These are phyloP conservation scores for Diaporthe citri DNA, from an alignment of 2,329 filamentous ascomycete species.

Conservation along the genomic window DNA sequence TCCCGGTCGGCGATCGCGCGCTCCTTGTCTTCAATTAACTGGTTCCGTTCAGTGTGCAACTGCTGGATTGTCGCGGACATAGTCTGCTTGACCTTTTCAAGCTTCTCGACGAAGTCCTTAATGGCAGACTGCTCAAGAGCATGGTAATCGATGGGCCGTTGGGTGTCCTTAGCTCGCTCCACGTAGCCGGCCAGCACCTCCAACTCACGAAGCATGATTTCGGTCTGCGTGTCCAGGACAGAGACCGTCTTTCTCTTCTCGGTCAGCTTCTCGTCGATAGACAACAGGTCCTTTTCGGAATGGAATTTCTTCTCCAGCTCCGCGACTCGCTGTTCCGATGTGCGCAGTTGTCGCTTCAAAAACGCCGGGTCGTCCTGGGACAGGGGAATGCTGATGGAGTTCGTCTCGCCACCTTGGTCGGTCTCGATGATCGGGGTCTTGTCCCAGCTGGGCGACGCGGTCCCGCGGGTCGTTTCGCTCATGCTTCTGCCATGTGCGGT, in stretches of 20 bases:
- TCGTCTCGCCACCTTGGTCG: slow-evolving; percentile 60
- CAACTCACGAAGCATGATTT: slow-evolving; percentile 93
- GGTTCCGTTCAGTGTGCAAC: slow-evolving; percentile 79
- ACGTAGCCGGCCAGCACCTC: slow-evolving; percentile 91
- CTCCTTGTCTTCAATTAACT: slow-evolving; percentile 86
- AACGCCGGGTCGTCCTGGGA: slow-evolving; percentile 73
- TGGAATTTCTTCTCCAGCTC: slow-evolving; percentile 86
- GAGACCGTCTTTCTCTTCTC: slow-evolving; percentile 98
- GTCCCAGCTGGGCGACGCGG: slow-evolving; percentile 77
- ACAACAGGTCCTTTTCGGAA: slow-evolving; percentile 75
- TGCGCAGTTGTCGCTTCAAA: slow-evolving; percentile 81
- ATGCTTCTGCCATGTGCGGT: slow-evolving; percentile 70
- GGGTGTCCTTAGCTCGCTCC: slow-evolving; percentile 85
- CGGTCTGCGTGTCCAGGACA: slow-evolving; percentile 91
- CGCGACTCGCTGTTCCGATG: slow-evolving; percentile 85
- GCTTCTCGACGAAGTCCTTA: slow-evolving; percentile 86
- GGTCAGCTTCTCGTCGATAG: slow-evolving; percentile 86
- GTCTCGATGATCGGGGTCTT: slow-evolving; percentile 72
- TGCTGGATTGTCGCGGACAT: slow-evolving; percentile 71
- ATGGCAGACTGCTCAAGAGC: slow-evolving; percentile 91
- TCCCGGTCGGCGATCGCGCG: slow-evolving; percentile 88
- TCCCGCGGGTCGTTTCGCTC: slow-evolving; percentile 75
- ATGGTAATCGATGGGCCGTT: slow-evolving; percentile 82
- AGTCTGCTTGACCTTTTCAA: slow-evolving; percentile 71
- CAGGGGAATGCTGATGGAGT: slow-evolving; percentile 80